A percentile compares a stretch with the other conserved stretches of the same genome.
Evolutionary conservation across 73 alveolate species (phyloP).

Genomic region (Loxodes magnus): DNA sequence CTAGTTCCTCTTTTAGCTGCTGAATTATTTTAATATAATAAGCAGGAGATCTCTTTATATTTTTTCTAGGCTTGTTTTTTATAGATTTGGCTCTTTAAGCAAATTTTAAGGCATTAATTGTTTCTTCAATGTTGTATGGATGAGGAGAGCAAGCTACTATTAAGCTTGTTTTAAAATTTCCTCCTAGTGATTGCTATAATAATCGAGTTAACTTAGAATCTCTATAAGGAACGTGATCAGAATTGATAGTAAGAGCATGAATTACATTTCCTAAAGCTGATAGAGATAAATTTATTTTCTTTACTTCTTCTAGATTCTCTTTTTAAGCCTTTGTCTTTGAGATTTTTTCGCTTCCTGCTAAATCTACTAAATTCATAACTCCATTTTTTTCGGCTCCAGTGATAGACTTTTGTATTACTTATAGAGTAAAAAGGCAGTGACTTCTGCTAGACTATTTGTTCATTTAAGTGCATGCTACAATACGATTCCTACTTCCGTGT

Average conservation of each 20-base stretch:
- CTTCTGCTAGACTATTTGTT: constrained; percentile 17
- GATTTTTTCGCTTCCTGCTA: constrained; percentile 82
- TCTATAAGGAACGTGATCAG: constrained; percentile 74
- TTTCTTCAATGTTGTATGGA: constrained; percentile 59
- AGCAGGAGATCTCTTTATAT: constrained; percentile 7
- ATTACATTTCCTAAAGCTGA: constrained; percentile 72
- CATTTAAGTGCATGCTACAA: constrained; percentile 36
- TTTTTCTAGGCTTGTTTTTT: not conserved
- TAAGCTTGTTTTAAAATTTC: constrained; percentile 84
- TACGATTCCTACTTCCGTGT: constrained; percentile 28
- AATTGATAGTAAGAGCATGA: constrained; percentile 37
- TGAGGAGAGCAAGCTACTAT: constrained; percentile 74
- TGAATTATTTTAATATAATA: not conserved
- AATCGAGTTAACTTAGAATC: constrained; percentile 80
- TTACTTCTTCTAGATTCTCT: constrained; percentile 71
- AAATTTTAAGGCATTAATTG: constrained; percentile 66
- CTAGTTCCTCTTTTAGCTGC: not conserved
- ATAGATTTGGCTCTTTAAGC: constrained; percentile 77
- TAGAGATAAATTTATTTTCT: constrained; percentile 60
- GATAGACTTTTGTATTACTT: constrained; percentile 1
- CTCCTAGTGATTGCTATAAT: constrained; percentile 83
- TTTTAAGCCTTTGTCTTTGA: constrained; percentile 66
- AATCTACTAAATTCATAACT: constrained; percentile 69
- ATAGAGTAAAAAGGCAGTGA: constrained; percentile 4
- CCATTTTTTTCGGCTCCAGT: constrained; percentile 7